These are phyloP conservation scores for Ceriops tagal DNA, from an alignment of 345 rosid species.

Conservation along the genomic window DNA sequence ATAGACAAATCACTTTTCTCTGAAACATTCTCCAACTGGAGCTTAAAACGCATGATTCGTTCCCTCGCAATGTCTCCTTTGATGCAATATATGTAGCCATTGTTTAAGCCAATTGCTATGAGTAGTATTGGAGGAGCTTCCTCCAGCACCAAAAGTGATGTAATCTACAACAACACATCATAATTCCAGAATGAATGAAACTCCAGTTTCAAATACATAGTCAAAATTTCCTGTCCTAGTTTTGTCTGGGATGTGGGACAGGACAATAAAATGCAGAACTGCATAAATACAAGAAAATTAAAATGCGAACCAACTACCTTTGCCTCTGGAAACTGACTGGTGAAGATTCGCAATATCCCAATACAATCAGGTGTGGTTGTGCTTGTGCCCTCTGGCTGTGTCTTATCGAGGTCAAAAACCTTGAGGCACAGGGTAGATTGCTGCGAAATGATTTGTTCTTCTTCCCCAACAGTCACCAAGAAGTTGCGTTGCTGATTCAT, in stretches of 20 bases:
- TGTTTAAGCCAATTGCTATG: slow-evolving; percentile 84
- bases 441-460: slow-evolving; percentile 71
- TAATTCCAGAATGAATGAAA: not conserved
- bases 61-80: slow-evolving; percentile 97
- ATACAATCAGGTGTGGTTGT: slow-evolving; percentile 68
- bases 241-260: not conserved
- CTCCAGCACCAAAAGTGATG: slow-evolving; percentile 87
- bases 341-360: slow-evolving; percentile 80
- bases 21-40: slow-evolving; percentile 55
- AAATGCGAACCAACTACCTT: slow-evolving; percentile 45
- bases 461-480: slow-evolving; percentile 83
- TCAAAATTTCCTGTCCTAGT: not conserved
- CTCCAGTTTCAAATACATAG: not conserved
- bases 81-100: slow-evolving; percentile 80
- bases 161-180: slow-evolving; percentile 55
- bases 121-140: slow-evolving; percentile 93
- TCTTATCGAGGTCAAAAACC: slow-evolving; percentile 88
- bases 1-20: slow-evolving; percentile 43
- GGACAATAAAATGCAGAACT: not conserved
- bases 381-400: slow-evolving; percentile 83
- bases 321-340: slow-evolving; percentile 90
- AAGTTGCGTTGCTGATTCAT: slow-evolving; percentile 81
- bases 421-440: slow-evolving; percentile 84
- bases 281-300: not conserved
- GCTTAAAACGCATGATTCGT: slow-evolving; percentile 83